Evolutionary conservation across 202 grass and related monocot species (phyloP).

Genomic region (Digitaria exilis): DNA sequence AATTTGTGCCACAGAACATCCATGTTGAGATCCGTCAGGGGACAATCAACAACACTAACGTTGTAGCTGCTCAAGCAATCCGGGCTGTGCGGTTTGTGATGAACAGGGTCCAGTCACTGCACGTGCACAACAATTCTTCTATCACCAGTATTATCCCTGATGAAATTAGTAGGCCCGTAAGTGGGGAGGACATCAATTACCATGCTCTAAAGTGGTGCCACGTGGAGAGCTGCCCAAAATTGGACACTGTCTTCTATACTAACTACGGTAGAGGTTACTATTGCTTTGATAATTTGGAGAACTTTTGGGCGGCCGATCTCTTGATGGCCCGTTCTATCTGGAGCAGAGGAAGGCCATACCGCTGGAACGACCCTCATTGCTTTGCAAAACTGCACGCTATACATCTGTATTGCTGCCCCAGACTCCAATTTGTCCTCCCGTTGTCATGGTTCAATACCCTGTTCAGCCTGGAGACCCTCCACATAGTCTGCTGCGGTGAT

Average conservation of each 20-base stretch:
- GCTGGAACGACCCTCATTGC: fast-evolving
- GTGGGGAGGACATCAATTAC: too few species aligned
- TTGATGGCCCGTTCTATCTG: background rate
- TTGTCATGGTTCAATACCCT: background rate
- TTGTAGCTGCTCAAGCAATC: background rate
- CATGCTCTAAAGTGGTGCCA: background rate
- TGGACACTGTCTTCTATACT: background rate
- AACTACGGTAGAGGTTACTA: fast-evolving
- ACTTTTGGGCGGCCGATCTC: background rate
- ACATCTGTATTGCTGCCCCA: background rate
- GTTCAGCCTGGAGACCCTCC: background rate
- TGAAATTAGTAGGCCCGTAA: too few species aligned
- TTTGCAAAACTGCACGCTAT: too few species aligned
- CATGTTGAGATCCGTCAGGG: background rate
- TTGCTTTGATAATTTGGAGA: background rate
- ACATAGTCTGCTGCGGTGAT: background rate
- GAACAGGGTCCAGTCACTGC: background rate
- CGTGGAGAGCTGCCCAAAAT: background rate
- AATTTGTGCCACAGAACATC: background rate
- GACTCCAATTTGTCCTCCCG: background rate
- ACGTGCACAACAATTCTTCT: background rate
- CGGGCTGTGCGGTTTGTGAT: background rate
- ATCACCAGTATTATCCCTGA: background rate
- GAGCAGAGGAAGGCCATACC: background rate
- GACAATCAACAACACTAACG: too few species aligned